Conservation (phyloP, 768 basidiomycete species). For the Mycena sanguinolenta region DNA sequence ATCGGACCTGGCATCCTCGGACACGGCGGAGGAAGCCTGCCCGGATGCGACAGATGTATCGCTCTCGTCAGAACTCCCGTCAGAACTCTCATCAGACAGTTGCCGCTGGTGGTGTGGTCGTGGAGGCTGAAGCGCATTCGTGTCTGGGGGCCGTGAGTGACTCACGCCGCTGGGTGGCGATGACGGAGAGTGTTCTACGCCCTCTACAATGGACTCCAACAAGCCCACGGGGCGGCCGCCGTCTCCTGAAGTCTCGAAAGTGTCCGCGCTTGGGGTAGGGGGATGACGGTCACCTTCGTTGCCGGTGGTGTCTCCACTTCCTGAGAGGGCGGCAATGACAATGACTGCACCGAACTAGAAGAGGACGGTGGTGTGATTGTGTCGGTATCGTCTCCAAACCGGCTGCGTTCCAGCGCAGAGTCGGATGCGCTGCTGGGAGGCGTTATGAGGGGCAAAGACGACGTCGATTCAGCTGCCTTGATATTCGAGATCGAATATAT, state of each 20-base stretch:
- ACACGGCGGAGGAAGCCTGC: slow-evolving; percentile 17
- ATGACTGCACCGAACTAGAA: slow-evolving; percentile 33
- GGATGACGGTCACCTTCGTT: slow-evolving; percentile 33
- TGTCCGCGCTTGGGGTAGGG: slow-evolving; percentile 25
- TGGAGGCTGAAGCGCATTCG: slow-evolving; percentile 37
- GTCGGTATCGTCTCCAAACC: slow-evolving; percentile 30
- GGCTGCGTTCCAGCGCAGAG: slow-evolving; percentile 30
- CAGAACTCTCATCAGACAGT: slow-evolving; percentile 40
- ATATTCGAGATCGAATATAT: slow-evolving; percentile 47
- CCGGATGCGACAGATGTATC: slow-evolving; percentile 42
- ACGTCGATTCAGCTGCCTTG: slow-evolving; percentile 45
- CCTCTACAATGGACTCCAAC: slow-evolving; percentile 27
- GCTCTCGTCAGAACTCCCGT: slow-evolving; percentile 60
- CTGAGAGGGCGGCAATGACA: slow-evolving; percentile 16
- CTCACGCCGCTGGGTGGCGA: slow-evolving; percentile 14
- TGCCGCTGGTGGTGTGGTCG: slow-evolving; percentile 28
- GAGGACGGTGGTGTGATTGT: slow-evolving; percentile 33
- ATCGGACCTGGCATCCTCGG: slow-evolving; percentile 20
- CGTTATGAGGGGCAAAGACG: slow-evolving; percentile 48
- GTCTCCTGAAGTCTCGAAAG: slow-evolving; percentile 7
- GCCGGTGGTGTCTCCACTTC: slow-evolving; percentile 31
- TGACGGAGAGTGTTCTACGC: slow-evolving; percentile 3
- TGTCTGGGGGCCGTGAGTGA: neutral
- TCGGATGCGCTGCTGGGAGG: slow-evolving; percentile 35
- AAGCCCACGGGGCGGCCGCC: neutral